phyloP scores from a whole-genome alignment of 441 rosid genomes.

The Isatis lusitanica region DNA sequence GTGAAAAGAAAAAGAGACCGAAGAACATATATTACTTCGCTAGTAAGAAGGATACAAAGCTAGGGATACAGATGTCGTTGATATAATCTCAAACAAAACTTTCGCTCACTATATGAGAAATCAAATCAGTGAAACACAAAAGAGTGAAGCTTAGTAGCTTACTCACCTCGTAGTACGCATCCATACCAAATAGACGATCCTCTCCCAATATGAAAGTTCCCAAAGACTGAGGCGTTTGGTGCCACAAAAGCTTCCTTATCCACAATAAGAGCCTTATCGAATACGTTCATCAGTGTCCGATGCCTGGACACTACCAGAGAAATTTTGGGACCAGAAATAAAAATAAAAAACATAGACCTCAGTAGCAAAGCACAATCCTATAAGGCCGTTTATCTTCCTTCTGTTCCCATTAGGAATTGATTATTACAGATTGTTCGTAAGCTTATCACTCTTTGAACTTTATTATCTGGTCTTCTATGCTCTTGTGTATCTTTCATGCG shows the following conservation, averaged over 20 bases:
- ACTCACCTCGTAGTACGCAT: conserved; percentile 84
- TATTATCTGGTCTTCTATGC: too few species aligned
- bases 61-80: not conserved
- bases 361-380: conserved; percentile 11
- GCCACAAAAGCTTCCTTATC: conserved; percentile 87
- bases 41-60: not conserved
- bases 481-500: too few species aligned
- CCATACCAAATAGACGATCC: conserved; percentile 96
- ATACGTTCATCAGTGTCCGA: conserved; percentile 85
- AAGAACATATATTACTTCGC: not conserved
- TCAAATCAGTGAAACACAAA: conserved; percentile 16
- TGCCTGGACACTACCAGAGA: conserved; percentile 74
- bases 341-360: not conserved
- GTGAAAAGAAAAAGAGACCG: not conserved
- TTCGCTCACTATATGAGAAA: not conserved
- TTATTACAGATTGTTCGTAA: too few species aligned
- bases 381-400: too few species aligned
- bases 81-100: conserved; percentile 3
- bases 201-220: conserved; percentile 84
- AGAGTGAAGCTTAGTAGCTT: conserved; percentile 5
- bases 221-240: conserved; percentile 86
- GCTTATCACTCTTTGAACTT: too few species aligned
- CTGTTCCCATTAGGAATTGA: too few species aligned
- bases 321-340: not conserved
- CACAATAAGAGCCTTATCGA: conserved; percentile 77